Conservation (phyloP, 306 rosid genomes). For the Citrullus colocynthis region DNA sequence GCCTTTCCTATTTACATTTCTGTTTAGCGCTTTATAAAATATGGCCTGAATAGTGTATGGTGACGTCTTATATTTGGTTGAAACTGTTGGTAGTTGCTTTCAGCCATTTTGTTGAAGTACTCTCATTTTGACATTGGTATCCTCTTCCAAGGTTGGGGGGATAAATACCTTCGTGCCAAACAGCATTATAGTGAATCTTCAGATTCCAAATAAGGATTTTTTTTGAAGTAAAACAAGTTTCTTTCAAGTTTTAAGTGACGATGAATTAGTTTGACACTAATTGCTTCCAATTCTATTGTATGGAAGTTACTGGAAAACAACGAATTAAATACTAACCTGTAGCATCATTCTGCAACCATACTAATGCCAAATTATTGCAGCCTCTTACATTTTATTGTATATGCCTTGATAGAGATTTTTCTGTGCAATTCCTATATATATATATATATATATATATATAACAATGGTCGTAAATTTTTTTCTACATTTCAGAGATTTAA, state of each 20-base stretch:
- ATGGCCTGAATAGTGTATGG: not conserved
- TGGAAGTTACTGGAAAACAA: not conserved
- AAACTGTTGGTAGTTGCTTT: not conserved
- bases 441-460: not conserved
- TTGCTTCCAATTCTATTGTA: not conserved
- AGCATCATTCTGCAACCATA: not conserved
- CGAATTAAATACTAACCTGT: not conserved
- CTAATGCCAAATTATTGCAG: not conserved
- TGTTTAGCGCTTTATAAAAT: not conserved
- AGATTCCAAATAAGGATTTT: not conserved
- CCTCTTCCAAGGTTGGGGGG: not conserved
- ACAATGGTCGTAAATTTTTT: conserved; percentile 13
- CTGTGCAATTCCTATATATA: not conserved
- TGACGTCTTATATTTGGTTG: not conserved
- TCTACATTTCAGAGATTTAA: conserved; percentile 46
- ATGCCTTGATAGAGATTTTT: not conserved
- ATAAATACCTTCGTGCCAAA: not conserved
- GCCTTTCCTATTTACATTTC: not conserved
- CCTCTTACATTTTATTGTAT: not conserved
- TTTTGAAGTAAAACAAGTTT: not conserved
- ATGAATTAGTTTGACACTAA: not conserved
- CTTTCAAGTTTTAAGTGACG: not conserved
- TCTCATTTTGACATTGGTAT: not conserved
- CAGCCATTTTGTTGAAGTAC: not conserved
- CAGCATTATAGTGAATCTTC: not conserved